Evolutionary conservation across 768 basidiomycete species (phyloP), one percentile per base, ranked within the genome.

Genomic region (Hysterangium stoloniferum): DNA sequence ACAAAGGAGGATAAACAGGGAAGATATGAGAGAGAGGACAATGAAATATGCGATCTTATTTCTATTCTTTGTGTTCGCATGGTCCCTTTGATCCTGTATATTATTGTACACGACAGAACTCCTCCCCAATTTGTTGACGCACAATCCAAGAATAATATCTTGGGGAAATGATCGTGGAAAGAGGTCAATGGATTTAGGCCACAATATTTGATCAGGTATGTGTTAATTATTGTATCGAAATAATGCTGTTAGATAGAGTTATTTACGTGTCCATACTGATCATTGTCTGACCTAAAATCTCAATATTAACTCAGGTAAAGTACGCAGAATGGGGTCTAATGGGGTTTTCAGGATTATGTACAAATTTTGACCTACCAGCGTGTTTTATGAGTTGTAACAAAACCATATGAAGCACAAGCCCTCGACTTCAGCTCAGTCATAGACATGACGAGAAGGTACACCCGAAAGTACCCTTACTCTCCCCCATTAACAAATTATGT

Each of bases 231-330:
- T 5, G 86, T 85, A 66, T 90, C 87, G 65, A 89, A 86, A 48
- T 86, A 71, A 59, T 84, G 84, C 60, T 86, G 85, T 65, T 88
- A 90, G 15, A 87, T 68, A 0, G 82, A 73, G 63, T 89, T 90
- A 67, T 90, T 89, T 60, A 89, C 69, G 54, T 90, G 86, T 11
- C 76, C 73, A 60, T 90, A 90, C 57, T 88, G 85, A 69, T 90
- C 86, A 58, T 89, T 90, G 71, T 90, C 87, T 57, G 76, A 85
- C 86, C 86, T 89, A 55, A n/a, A 53, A 32, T 7, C 13, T 19
- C 27, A 32, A 11, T 34, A 40, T 29, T 55, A 32, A 33, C 38
- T 25, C 19, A 11, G 22, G 36, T 20, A 22, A 32, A 15, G 20
- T 25, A 22, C 24, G 41, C 3, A 15, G 27, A 1, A 19, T 28